Evolutionary conservation across 2,329 filamentous ascomycete genomes (phyloP), one percentile per base, ranked within the genome.

Genomic region (Dactylonectria estremocensis): DNA sequence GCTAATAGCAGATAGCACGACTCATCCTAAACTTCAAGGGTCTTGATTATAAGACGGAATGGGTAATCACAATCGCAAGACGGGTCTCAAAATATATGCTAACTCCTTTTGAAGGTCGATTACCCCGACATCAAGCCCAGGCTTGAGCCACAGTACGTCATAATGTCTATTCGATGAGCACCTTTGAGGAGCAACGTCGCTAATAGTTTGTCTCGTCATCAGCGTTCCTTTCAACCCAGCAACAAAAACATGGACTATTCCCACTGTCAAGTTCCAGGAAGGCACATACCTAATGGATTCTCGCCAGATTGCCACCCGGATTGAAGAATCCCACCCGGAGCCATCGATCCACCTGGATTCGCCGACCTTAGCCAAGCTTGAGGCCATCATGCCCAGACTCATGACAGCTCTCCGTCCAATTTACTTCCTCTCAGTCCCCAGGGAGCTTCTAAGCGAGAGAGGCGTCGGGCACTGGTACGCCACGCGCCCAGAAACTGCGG

Each of bases 11-110:
- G 8, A 28, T 59, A 93, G 91, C 88, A 50, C 90, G 92, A 1
- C 79, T 93, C 63, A 76, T 87, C 2, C 80, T 94, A 50, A 93
- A 93, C 80, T 92, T 86, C 81, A 94, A 94, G 77, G 83, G 83
- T 1, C 77, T 93, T 14, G 84, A 89, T 52, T 94, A 93, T 81
- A 85, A 86, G 76, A 93, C 91, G 0, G 83, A 90, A 84, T 93
- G 90, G 90, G 80, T 84, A 72, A 61, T 70, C 48, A 3, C 13
- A 3, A 10, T 9, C 1, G 10, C n/a, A 1, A 7, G 33, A 48
- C 7, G 20, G 3, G 0, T 4, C 37, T 10, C 48, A 1, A 16
- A 1, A 4, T 2, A 2, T 13, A 10, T 64, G 1, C 52, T 74
- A 7, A 68, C 24, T 28, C 7, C 24, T 33, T 24, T 5, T 6